Conservation (phyloP, 2,329 filamentous ascomycete genomes). For the Hypoxylon sp. region DNA sequence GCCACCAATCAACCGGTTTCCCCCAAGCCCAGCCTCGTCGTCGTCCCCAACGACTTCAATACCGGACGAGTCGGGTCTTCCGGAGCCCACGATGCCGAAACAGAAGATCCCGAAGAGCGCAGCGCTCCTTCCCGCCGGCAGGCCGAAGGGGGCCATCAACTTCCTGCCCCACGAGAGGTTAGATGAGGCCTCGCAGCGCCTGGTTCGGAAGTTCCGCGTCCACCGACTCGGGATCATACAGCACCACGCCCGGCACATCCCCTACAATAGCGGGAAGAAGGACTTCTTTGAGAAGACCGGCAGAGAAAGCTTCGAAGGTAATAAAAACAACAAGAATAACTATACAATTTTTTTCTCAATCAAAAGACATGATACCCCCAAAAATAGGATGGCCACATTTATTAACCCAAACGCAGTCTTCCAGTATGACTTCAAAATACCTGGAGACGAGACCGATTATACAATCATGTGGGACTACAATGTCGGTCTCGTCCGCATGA, state of each 20-base stretch:
- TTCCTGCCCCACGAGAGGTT: conserved; percentile 79
- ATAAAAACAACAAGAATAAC: conserved; percentile 39
- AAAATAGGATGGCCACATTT: conserved; percentile 16
- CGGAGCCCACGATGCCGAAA: conserved; percentile 53
- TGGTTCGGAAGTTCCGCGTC: conserved; percentile 74
- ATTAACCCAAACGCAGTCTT: conserved; percentile 69
- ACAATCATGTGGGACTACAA: conserved; percentile 98
- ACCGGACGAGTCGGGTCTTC: conserved; percentile 49
- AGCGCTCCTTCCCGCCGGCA: conserved; percentile 70
- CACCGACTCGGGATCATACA: conserved; percentile 72
- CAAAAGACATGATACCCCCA: conserved; percentile 10
- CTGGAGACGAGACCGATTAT: conserved; percentile 74
- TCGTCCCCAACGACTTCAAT: conserved; percentile 53
- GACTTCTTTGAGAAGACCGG: conserved; percentile 88
- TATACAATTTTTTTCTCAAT: conserved; percentile 9
- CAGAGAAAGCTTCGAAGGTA: conserved; percentile 89
- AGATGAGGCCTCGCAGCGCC: conserved; percentile 65
- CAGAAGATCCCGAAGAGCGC: conserved; percentile 75
- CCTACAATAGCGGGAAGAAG: conserved; percentile 95
- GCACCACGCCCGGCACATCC: conserved; percentile 79
- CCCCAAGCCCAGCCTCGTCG: conserved; percentile 56
- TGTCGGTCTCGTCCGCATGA: conserved; percentile 91
- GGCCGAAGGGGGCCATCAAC: conserved; percentile 74
- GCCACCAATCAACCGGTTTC: conserved; percentile 56
- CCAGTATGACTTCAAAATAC: conserved; percentile 82